Percentiles rank a stretch among this genome's conserved stretches.
Evolutionary conservation across 2,329 filamentous ascomycete species (phyloP).

Genomic region (Hypoxylon sp.): DNA sequence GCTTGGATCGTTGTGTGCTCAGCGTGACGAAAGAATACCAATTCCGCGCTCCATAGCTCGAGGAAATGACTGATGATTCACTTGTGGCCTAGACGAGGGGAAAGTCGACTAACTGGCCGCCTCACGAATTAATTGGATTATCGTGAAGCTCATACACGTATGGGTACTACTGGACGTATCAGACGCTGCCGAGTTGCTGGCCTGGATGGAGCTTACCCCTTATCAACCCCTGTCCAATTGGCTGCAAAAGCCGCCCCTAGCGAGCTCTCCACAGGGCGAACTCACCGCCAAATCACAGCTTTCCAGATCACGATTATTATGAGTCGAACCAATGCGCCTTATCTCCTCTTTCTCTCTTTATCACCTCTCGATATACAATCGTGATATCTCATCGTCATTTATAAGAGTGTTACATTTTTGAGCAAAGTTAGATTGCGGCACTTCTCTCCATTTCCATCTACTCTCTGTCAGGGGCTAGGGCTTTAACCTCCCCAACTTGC

Average conservation of each 20-base stretch:
- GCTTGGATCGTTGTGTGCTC: background rate
- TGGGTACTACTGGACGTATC: conserved; percentile 10
- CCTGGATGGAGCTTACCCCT: conserved; percentile 6
- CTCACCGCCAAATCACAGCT: conserved; percentile 11
- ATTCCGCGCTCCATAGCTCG: conserved; percentile 1
- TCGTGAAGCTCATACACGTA: conserved; percentile 11
- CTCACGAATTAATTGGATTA: conserved; percentile 7
- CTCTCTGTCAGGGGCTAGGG: background rate
- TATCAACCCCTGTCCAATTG: conserved; percentile 9
- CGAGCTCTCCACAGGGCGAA: conserved; percentile 5
- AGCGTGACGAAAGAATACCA: background rate
- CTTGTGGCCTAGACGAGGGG: background rate
- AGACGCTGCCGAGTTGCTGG: conserved; percentile 7
- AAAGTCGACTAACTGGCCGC: conserved; percentile 6
- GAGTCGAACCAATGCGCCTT: background rate
- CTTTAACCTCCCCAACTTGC: background rate
- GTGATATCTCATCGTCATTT: background rate
- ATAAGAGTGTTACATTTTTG: background rate
- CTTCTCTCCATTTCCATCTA: background rate
- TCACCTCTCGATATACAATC: background rate
- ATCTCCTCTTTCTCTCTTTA: background rate
- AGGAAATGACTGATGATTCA: background rate
- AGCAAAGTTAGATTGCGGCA: background rate
- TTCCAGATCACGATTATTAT: conserved; percentile 1
- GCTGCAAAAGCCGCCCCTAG: conserved; percentile 1